These are phyloP conservation scores for Fusarium caatingaense DNA, from an alignment of 2,329 filamentous ascomycete genomes.

Conservation along the genomic window DNA sequence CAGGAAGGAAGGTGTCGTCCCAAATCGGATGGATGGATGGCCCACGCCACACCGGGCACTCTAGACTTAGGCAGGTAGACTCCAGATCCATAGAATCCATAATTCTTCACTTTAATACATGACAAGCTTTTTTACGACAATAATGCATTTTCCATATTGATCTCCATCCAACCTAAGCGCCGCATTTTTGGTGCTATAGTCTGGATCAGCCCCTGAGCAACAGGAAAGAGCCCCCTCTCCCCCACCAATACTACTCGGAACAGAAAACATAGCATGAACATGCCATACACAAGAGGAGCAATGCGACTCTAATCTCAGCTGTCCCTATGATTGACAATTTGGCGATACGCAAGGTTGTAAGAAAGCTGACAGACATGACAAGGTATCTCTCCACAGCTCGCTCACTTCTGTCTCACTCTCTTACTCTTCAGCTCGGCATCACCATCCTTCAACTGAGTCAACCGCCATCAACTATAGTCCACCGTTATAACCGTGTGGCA, in stretches of 20 bases:
- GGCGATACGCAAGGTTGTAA: neutral
- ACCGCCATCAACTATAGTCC: conserved; percentile 17
- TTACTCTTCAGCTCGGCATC: conserved; percentile 11
- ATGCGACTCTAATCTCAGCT: conserved; percentile 14
- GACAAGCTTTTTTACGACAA: conserved; percentile 1
- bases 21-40: conserved; percentile 14
- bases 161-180: conserved; percentile 11
- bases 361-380: neutral
- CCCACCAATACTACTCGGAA: conserved; percentile 14
- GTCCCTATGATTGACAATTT: neutral
- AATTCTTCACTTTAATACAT: neutral
- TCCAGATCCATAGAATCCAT: neutral
- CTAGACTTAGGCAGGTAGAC: conserved; percentile 2
- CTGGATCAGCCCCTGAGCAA: neutral
- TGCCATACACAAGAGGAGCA: conserved; percentile 19
- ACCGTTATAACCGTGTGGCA: conserved; percentile 22
- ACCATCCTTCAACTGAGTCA: conserved; percentile 19
- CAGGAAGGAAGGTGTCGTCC: neutral
- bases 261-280: conserved; percentile 10
- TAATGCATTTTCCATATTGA: conserved; percentile 8
- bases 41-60: conserved; percentile 11
- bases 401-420: neutral
- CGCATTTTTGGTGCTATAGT: conserved; percentile 24
- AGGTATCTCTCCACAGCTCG: neutral
- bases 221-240: conserved; percentile 4